phyloP scores from a whole-genome alignment of 2,329 filamentous ascomycete species.

The Exophiala mesophila region DNA sequence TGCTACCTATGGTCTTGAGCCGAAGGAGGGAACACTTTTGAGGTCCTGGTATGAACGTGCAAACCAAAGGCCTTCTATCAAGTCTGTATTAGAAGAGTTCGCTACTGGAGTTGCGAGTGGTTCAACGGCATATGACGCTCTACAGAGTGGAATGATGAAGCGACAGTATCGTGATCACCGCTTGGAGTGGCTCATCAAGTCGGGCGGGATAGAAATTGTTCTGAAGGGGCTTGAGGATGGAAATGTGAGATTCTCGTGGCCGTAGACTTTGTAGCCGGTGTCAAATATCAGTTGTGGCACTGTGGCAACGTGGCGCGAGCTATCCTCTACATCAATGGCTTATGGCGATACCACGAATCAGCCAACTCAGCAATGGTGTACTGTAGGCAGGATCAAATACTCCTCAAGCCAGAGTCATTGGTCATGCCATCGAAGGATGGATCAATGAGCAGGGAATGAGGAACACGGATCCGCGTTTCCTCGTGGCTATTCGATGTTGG shows the following conservation, averaged over 20 bases:
- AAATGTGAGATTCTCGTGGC: conserved; percentile 11
- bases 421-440: no score
- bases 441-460: no score
- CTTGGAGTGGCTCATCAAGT: conserved; percentile 12
- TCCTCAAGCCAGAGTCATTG: no score
- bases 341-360: no score
- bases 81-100: conserved; percentile 9
- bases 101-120: background rate
- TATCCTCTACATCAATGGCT: no score
- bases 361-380: no score
- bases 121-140: background rate
- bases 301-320: no score
- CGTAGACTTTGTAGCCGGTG: no score
- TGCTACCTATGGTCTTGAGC: conserved; percentile 5
- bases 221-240: conserved; percentile 3
- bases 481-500: no score
- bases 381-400: no score
- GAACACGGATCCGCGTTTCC: no score
- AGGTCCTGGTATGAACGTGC: conserved; percentile 4
- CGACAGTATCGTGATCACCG: conserved; percentile 11
- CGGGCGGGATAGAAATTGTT: conserved; percentile 7
- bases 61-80: conserved; percentile 1
- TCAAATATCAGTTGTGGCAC: no score
- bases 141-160: background rate
- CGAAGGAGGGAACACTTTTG: conserved; percentile 1